Base-by-base conservation (phyloP, 306 rosid genomes). In the Castanopsis chinensis region DNA sequence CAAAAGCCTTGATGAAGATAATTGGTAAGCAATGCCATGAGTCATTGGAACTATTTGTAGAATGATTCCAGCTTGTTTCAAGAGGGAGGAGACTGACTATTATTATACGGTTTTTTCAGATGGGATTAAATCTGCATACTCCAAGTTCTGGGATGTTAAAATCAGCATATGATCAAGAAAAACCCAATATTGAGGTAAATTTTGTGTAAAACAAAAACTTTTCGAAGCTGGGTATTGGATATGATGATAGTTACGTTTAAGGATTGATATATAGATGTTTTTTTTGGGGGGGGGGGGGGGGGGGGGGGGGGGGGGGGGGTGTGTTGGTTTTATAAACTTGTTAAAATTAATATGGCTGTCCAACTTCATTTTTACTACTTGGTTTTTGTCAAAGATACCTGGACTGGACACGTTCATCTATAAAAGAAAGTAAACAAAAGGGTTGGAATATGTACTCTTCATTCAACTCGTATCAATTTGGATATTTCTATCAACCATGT, bases 131-230 rank as follows among this genome's bases (percentile, higher is more conserved):
- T n/a, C n/a, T n/a, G n/a, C n/a, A n/a, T n/a, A n/a, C n/a, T n/a
- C n/a, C n/a, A n/a, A n/a, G n/a, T n/a, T n/a, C n/a, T n/a, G n/a
- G n/a, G n/a, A 69, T 64, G 1, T 59, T 70, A 59, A 69, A 60
- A 69, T 12, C 28, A 25, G 19, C 11, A 21, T 32, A 12, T 52
- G 32, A 28, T 6, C 43, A 37, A 54, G 75, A 76, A 70, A 82
- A 69, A 56, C 32, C 63, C 41, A 58, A 76, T 69, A 41, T 71
- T 37, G 78, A 87, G 85, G 88, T 84, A 45, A 61, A 78, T 60
- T 35, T 56, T 14, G 3, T 30, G 6, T 5, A 35, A 6, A 35
- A 35, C 1, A 35, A 35, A 37, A 37, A 1, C 37, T 33, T 33
- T 37, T 37, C 10, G 43, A 37, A 37, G 43, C 43, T 37, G 43